Evolutionary conservation across 2,329 filamentous ascomycete species (phyloP).

Genomic region (Botryosphaeria dothidea): DNA sequence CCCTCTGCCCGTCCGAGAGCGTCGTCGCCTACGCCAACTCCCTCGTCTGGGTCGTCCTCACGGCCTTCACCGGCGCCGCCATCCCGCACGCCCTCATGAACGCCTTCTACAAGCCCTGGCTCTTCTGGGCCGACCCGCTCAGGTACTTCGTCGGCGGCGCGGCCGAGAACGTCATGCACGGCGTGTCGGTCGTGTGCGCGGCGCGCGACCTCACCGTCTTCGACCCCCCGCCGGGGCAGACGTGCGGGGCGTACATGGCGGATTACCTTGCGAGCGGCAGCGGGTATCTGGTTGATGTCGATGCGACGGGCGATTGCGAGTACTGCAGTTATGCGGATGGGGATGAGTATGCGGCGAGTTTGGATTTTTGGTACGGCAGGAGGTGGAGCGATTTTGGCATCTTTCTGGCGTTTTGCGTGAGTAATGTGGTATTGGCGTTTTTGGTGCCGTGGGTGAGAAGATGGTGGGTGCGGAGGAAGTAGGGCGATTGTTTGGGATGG

Average conservation of each 20-base stretch:
- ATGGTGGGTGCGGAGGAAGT: too few relatives aligned
- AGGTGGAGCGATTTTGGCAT: neutral
- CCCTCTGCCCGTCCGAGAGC: slow-evolving; percentile 65
- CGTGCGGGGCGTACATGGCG: slow-evolving; percentile 61
- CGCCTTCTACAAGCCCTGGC: slow-evolving; percentile 61
- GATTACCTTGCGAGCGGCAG: slow-evolving; percentile 57
- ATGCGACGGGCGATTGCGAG: slow-evolving; percentile 55
- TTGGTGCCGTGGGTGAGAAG: neutral
- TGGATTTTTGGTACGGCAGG: neutral
- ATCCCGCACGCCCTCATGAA: slow-evolving; percentile 66
- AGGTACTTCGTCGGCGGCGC: slow-evolving; percentile 66
- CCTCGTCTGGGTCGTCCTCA: slow-evolving; percentile 67
- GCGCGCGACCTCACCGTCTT: slow-evolving; percentile 62
- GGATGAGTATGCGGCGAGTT: slow-evolving; percentile 51
- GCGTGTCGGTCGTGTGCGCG: slow-evolving; percentile 57
- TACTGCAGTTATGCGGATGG: slow-evolving; percentile 65
- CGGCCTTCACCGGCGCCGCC: slow-evolving; percentile 73
- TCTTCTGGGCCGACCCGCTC: slow-evolving; percentile 63
- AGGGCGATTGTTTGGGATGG: too few relatives aligned
- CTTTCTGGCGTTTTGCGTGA: neutral
- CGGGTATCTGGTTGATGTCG: slow-evolving; percentile 57
- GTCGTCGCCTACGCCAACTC: slow-evolving; percentile 69
- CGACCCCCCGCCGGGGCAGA: slow-evolving; percentile 57
- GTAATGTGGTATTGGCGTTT: neutral
- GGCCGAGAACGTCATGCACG: slow-evolving; percentile 57